Conservation (phyloP, 2,329 filamentous ascomycete species). For the Colletotrichum kahawae region DNA sequence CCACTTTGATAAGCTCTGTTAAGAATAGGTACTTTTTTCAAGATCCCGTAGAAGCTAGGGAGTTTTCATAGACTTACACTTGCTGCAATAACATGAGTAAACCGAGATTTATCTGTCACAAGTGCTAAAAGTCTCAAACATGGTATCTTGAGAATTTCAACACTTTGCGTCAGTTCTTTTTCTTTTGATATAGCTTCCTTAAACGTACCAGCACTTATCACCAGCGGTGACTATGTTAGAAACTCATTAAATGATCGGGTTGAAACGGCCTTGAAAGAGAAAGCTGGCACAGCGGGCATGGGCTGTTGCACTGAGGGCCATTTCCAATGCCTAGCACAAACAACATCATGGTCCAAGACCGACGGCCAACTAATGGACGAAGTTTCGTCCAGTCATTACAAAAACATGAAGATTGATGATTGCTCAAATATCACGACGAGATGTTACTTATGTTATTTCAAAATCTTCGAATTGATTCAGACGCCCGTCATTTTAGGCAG, state of each 20-base stretch:
- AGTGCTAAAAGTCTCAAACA: neutral
- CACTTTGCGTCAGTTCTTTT: neutral
- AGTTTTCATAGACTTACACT: neutral
- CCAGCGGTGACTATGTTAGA: neutral
- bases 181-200: neutral
- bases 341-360: neutral
- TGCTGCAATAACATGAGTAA: neutral
- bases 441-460: neutral
- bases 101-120: neutral
- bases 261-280: neutral
- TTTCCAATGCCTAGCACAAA: neutral
- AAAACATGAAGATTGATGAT: neutral
- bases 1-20: neutral
- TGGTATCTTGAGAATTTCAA: neutral
- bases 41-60: neutral
- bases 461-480: neutral
- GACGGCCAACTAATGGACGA: neutral
- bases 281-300: neutral
- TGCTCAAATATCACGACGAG: neutral
- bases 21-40: neutral
- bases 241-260: accelerated
- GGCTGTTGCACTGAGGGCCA: no score
- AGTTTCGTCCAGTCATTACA: neutral
- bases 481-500: neutral
- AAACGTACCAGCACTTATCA: neutral